Evolutionary conservation across 2,329 filamentous ascomycete genomes (phyloP).

Genomic region (Neofusicoccum laricinum): DNA sequence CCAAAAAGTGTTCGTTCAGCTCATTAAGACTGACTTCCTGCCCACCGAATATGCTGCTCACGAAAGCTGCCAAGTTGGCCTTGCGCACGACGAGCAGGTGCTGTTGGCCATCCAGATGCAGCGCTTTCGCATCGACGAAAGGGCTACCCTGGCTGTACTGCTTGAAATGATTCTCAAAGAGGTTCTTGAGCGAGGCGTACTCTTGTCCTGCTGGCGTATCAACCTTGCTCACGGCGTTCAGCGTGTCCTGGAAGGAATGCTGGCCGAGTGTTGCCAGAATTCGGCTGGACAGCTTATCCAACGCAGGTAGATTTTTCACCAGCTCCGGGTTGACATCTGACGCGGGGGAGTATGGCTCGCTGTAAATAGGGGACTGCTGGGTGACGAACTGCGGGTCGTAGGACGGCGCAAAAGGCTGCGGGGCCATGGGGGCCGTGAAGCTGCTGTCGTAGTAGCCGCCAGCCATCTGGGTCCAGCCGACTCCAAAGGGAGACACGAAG

Average conservation of each 20-base stretch:
- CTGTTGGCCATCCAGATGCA: slow-evolving; percentile 52
- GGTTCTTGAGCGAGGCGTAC: slow-evolving; percentile 59
- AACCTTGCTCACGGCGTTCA: slow-evolving; percentile 55
- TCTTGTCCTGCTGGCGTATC: slow-evolving; percentile 58
- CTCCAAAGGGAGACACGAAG: slow-evolving; percentile 6
- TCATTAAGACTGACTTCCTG: slow-evolving; percentile 64
- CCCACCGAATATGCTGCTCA: slow-evolving; percentile 61
- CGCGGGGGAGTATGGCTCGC: slow-evolving; percentile 8
- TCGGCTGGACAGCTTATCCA: slow-evolving; percentile 51
- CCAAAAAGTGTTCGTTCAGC: slow-evolving; percentile 61
- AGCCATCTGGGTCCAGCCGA: slow-evolving; percentile 8
- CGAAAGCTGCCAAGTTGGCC: slow-evolving; percentile 64
- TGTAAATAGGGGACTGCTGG: slow-evolving; percentile 11
- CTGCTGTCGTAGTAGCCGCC: slow-evolving; percentile 8
- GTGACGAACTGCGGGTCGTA: slow-evolving; percentile 10
- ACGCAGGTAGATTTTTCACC: not conserved
- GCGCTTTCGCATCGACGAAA: slow-evolving; percentile 54
- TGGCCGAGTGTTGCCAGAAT: slow-evolving; percentile 58
- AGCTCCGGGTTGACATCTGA: not conserved
- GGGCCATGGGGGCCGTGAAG: not conserved
- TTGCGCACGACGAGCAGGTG: slow-evolving; percentile 47
- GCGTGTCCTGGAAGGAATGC: slow-evolving; percentile 55
- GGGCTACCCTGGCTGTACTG: slow-evolving; percentile 57
- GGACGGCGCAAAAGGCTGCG: slow-evolving; percentile 6
- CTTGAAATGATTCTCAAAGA: slow-evolving; percentile 60